Evolutionary conservation across 345 rosid species (phyloP).

Genomic region (Stellera chamaejasme): DNA sequence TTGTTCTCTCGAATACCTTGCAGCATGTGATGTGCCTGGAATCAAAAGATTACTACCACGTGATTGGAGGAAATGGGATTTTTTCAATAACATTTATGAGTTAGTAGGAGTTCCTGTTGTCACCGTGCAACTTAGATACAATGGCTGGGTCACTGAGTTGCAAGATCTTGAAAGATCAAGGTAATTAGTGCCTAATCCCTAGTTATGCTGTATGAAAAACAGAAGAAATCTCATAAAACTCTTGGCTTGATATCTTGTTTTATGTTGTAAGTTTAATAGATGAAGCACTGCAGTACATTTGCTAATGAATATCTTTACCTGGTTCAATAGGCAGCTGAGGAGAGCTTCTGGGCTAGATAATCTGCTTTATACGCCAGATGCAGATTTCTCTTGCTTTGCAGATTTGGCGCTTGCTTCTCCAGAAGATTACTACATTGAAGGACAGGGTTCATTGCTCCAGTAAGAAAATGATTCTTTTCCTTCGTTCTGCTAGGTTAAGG

Average conservation of each 20-base stretch:
- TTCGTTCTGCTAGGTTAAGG: not conserved
- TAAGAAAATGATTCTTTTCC: conserved; percentile 27
- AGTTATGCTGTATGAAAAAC: too few species aligned
- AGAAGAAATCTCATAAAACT: too few species aligned
- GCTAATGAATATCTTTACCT: conserved; percentile 1
- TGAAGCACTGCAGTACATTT: too few species aligned
- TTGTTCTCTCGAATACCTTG: conserved; percentile 6
- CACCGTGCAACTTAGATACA: conserved; percentile 89
- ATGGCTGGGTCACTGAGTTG: conserved; percentile 96
- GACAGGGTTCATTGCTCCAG: conserved; percentile 97
- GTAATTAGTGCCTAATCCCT: conserved; percentile 19
- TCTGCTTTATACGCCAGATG: conserved; percentile 95
- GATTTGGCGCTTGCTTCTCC: conserved; percentile 92
- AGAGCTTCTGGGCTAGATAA: conserved; percentile 82
- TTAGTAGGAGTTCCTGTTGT: conserved; percentile 91
- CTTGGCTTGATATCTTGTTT: too few species aligned
- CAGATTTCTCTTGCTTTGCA: conserved; percentile 96
- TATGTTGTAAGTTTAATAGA: too few species aligned
- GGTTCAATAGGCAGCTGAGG: conserved; percentile 57
- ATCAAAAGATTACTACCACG: conserved; percentile 85
- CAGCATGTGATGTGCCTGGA: conserved; percentile 98
- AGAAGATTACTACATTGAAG: conserved; percentile 87
- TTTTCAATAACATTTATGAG: conserved; percentile 75
- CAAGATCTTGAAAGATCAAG: conserved; percentile 75
- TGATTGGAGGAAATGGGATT: conserved; percentile 66